phyloP scores from a whole-genome alignment of 441 rosid species.

The Bocquillonia castaneifolia region DNA sequence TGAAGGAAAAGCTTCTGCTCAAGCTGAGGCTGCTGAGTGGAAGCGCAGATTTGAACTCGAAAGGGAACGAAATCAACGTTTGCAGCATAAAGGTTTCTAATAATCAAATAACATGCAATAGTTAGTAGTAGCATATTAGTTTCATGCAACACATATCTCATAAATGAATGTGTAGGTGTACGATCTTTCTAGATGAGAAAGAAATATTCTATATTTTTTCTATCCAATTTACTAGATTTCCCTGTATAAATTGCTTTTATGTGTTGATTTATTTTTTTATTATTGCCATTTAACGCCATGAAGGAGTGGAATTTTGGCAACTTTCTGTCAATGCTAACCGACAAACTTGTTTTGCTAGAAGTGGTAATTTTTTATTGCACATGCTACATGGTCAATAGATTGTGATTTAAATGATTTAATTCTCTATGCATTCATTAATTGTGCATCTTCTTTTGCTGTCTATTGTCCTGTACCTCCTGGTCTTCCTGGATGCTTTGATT shows the following conservation, averaged over 20 bases:
- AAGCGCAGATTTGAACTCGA: conserved; percentile 86
- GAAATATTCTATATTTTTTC: background rate
- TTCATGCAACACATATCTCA: conserved; percentile 10
- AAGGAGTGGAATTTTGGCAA: too few species aligned
- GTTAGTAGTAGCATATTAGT: conserved; percentile 8
- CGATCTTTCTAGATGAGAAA: background rate
- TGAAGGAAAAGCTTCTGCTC: conserved; percentile 94
- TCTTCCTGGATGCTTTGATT: conserved; percentile 13
- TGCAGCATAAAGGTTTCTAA: conserved; percentile 60
- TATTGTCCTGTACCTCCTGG: too few species aligned
- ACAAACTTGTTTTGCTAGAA: background rate
- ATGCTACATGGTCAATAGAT: too few species aligned
- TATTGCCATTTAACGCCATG: too few species aligned
- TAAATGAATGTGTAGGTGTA: background rate
- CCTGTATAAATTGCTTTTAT: background rate
- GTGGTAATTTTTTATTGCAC: background rate
- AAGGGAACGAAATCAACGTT: conserved; percentile 48
- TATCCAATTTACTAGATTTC: background rate
- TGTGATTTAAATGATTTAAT: too few species aligned
- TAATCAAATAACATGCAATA: conserved; percentile 10
- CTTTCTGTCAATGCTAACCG: background rate
- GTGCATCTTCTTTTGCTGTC: background rate
- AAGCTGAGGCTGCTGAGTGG: conserved; percentile 99
- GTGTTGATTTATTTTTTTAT: background rate
- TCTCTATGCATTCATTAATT: too few species aligned